These are phyloP conservation scores for Pseudognaphalium luteoalbum DNA, from an alignment of 129 eudicot genomes.

Conservation along the genomic window DNA sequence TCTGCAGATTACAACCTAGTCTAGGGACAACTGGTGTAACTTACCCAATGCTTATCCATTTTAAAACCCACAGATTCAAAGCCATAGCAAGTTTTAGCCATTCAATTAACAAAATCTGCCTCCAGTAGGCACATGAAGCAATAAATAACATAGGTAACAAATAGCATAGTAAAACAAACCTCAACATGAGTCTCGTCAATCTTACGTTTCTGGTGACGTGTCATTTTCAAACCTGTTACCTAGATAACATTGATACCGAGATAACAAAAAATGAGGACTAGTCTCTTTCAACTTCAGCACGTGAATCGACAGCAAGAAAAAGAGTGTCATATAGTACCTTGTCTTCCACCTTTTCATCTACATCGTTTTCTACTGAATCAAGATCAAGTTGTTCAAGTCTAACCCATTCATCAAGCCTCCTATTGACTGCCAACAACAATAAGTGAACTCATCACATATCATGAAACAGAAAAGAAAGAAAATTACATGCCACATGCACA, in stretches of 20 bases:
- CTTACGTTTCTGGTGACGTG: conserved; percentile 97
- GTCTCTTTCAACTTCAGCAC: neutral
- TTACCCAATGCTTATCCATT: neutral
- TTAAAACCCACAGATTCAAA: conserved; percentile 8
- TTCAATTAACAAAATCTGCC: neutral
- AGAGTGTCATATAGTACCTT: conserved; percentile 53
- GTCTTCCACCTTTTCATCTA: conserved; percentile 97
- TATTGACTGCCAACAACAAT: conserved; percentile 59
- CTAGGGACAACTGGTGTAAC: neutral
- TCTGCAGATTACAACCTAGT: neutral
- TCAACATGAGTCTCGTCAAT: conserved; percentile 97
- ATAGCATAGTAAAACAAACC: conserved; percentile 43
- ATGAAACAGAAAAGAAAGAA: neutral
- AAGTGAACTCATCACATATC: conserved; percentile 6
- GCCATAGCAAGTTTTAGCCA: neutral
- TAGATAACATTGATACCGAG: conserved; percentile 31
- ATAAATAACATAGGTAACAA: neutral
- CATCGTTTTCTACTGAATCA: conserved; percentile 84
- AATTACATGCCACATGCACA: neutral
- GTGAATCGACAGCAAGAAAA: neutral
- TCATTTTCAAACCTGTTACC: conserved; percentile 97
- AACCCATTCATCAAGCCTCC: conserved; percentile 99
- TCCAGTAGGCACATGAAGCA: neutral
- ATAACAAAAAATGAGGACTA: conserved; percentile 9
- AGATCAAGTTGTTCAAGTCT: conserved; percentile 98